These are phyloP conservation scores for Darksidea phi DNA, from an alignment of 495 filamentous ascomycete species.

Conservation along the genomic window DNA sequence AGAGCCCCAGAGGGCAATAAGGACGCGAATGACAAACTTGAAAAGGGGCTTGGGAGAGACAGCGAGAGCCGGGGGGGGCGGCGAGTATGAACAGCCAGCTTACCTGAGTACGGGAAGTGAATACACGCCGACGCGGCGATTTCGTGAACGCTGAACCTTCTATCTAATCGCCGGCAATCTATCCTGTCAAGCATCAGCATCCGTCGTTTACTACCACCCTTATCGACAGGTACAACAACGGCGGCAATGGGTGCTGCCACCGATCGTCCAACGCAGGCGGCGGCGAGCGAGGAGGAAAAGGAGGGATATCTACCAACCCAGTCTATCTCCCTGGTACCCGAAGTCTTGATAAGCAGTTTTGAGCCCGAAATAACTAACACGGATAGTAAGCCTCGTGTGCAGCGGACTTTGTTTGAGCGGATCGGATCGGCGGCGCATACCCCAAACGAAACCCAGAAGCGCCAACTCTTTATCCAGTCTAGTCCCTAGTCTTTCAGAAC, in stretches of 20 bases:
- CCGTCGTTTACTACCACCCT: no score
- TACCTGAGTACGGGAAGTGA: no score
- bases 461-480: slow-evolving; percentile 37
- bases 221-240: no score
- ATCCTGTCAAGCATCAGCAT: slow-evolving; percentile 5
- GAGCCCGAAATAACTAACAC: slow-evolving; percentile 23
- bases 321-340: slow-evolving; percentile 18
- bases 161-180: slow-evolving; percentile 18
- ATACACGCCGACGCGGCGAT: background rate
- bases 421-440: slow-evolving; percentile 5
- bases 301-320: background rate
- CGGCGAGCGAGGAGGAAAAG: background rate
- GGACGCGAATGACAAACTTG: no score
- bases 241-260: background rate
- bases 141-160: slow-evolving; percentile 7
- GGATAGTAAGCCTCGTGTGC: slow-evolving; percentile 23
- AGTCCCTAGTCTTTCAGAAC: slow-evolving; percentile 38
- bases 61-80: no score
- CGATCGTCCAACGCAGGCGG: background rate
- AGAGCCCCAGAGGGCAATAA: no score
- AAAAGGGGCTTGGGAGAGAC: no score
- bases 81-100: no score
- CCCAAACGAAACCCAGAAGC: slow-evolving; percentile 33
- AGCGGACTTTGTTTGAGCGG: background rate
- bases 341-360: slow-evolving; percentile 30